These are phyloP conservation scores for Metarhizium sp. DNA, from an alignment of 2,329 filamentous ascomycete species.

Conservation along the genomic window DNA sequence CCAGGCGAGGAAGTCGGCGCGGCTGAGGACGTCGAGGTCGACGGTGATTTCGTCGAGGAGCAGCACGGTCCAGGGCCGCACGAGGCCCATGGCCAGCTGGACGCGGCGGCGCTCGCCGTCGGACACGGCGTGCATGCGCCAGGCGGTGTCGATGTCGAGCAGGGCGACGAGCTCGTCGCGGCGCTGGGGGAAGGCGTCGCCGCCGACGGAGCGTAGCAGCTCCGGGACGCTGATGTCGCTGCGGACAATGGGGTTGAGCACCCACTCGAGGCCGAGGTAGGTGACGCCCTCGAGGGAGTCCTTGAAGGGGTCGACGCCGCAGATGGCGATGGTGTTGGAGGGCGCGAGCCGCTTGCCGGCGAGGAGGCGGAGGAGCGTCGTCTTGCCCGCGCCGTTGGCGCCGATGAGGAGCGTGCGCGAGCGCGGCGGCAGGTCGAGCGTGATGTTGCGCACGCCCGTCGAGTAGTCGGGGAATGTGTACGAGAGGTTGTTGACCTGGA, in stretches of 20 bases:
- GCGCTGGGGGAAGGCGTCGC: slow-evolving; percentile 70
- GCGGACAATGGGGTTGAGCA: slow-evolving; percentile 90
- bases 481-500: slow-evolving; percentile 66
- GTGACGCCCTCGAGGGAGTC: slow-evolving; percentile 86
- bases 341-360: slow-evolving; percentile 92
- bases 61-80: slow-evolving; percentile 85
- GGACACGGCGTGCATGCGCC: slow-evolving; percentile 93
- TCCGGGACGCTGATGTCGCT: slow-evolving; percentile 89
- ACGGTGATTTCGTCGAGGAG: slow-evolving; percentile 96
- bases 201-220: slow-evolving; percentile 76
- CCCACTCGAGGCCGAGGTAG: slow-evolving; percentile 96
- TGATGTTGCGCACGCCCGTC: slow-evolving; percentile 66
- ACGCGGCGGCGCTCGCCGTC: slow-evolving; percentile 89
- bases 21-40: slow-evolving; percentile 79
- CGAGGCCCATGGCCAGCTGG: slow-evolving; percentile 89
- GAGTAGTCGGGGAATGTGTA: slow-evolving; percentile 86
- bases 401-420: slow-evolving; percentile 89
- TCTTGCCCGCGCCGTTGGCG: slow-evolving; percentile 96
- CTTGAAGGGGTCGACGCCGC: slow-evolving; percentile 85
- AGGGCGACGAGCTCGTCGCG: slow-evolving; percentile 81
- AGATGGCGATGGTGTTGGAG: slow-evolving; percentile 61
- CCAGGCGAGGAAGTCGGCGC: slow-evolving; percentile 78
- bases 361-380: slow-evolving; percentile 86
- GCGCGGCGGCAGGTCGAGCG: slow-evolving; percentile 66
- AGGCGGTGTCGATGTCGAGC: slow-evolving; percentile 81